These are phyloP conservation scores for Smithsoniella earleae DNA, from an alignment of 163 green algal genomes.

Conservation along the genomic window DNA sequence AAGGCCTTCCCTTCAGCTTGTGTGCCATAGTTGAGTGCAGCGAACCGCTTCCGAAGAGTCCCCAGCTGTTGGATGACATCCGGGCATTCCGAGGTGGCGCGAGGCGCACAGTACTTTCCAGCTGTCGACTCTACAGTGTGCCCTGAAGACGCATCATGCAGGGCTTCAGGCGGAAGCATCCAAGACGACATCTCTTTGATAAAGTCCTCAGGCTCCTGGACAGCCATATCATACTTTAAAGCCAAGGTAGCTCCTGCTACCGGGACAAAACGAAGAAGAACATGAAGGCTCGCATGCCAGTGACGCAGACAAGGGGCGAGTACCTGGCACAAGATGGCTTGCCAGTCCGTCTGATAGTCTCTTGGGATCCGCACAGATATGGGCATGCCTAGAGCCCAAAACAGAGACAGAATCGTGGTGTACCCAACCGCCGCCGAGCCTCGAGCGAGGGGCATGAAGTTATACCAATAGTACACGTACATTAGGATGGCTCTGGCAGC, in stretches of 20 bases:
- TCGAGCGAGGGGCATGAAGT: slow-evolving; percentile 88
- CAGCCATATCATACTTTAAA: not conserved
- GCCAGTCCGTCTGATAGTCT: slow-evolving; percentile 77
- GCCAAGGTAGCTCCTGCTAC: slow-evolving; percentile 44
- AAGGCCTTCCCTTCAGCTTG: not conserved
- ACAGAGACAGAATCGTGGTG: slow-evolving; percentile 67
- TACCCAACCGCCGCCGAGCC: slow-evolving; percentile 78
- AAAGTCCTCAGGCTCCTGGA: not conserved
- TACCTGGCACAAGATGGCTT: slow-evolving; percentile 69
- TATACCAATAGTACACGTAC: slow-evolving; percentile 67
- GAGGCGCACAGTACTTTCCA: slow-evolving; percentile 33
- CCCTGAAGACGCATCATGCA: not conserved
- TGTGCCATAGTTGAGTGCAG: slow-evolving; percentile 56
- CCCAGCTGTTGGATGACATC: slow-evolving; percentile 44
- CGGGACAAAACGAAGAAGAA: slow-evolving; percentile 53
- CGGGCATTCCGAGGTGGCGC: slow-evolving; percentile 36
- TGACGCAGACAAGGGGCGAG: not conserved
- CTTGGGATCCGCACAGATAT: slow-evolving; percentile 59
- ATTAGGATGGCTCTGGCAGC: slow-evolving; percentile 33
- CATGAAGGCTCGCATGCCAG: no score
- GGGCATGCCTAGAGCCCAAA: slow-evolving; percentile 72
- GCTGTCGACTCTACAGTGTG: not conserved
- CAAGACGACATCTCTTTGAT: slow-evolving; percentile 1
- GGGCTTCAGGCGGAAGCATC: not conserved
- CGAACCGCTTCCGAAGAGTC: slow-evolving; percentile 55